Percentiles rank a stretch among this genome's conserved stretches.
Evolutionary conservation across 2,329 filamentous ascomycete species (phyloP).

Genomic region (Periconia sp.): DNA sequence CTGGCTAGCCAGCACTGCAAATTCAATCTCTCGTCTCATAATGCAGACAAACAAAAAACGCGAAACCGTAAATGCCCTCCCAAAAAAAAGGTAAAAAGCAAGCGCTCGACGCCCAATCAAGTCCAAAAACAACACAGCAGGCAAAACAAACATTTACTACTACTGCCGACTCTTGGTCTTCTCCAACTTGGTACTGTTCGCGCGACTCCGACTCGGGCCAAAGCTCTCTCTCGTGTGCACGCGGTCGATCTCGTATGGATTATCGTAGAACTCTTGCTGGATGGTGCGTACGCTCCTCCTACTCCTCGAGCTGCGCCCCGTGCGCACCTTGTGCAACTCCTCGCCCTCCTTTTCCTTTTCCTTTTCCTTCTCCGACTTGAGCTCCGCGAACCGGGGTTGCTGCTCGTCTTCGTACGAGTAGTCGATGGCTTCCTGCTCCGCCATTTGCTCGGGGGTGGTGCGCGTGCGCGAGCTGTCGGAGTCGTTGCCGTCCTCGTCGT

Average conservation of each 20-base stretch:
- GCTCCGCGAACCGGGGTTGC: slow-evolving; percentile 38
- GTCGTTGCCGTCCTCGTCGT: slow-evolving; percentile 3
- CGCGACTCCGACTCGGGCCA: slow-evolving; percentile 19
- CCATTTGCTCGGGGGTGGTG: slow-evolving; percentile 34
- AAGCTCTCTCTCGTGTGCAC: slow-evolving; percentile 53
- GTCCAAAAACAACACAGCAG: neutral
- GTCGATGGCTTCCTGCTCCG: slow-evolving; percentile 18
- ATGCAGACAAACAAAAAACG: too few relatives aligned
- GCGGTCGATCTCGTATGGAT: slow-evolving; percentile 53
- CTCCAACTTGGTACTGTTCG: slow-evolving; percentile 7
- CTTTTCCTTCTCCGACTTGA: slow-evolving; percentile 41
- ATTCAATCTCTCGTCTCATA: too few relatives aligned
- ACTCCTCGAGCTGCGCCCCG: slow-evolving; percentile 29
- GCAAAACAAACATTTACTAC: neutral
- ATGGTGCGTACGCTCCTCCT: slow-evolving; percentile 24
- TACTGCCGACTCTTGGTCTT: slow-evolving; percentile 11
- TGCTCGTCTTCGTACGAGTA: slow-evolving; percentile 24
- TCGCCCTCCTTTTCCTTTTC: slow-evolving; percentile 7
- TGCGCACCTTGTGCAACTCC: slow-evolving; percentile 31
- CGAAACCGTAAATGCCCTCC: too few relatives aligned
- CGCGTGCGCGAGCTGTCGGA: slow-evolving; percentile 28
- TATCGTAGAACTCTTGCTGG: slow-evolving; percentile 42
- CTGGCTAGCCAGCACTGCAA: too few relatives aligned
- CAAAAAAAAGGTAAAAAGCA: neutral
- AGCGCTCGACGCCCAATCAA: neutral